Conservation (phyloP, 2,329 filamentous ascomycete genomes). For the Pseudogymnoascus sp. region DNA sequence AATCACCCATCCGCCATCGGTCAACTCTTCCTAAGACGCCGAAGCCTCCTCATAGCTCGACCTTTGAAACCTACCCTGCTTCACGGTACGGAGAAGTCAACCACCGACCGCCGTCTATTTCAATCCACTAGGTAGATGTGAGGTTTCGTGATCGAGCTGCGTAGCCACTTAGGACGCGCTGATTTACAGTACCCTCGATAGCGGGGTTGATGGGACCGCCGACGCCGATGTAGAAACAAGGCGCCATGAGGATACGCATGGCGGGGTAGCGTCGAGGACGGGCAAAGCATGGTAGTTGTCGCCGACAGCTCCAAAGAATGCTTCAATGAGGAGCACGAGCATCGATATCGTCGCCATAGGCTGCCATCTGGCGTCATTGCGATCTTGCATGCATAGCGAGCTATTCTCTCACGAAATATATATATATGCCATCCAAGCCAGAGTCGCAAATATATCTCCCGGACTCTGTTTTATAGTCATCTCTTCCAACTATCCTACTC, state of each 20-base stretch:
- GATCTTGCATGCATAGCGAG: neutral
- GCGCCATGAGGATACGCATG: neutral
- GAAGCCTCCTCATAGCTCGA: neutral
- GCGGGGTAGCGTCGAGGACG: neutral
- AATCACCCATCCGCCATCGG: neutral
- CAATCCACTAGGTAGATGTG: neutral
- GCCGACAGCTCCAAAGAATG: neutral
- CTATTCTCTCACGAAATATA: neutral
- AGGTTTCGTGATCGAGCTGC: neutral
- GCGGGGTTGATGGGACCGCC: neutral
- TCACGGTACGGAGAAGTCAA: neutral
- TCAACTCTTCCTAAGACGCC: neutral
- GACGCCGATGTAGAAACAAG: neutral
- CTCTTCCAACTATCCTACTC: conserved; percentile 1
- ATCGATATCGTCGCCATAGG: neutral
- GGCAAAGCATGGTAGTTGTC: neutral
- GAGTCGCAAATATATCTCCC: conserved; percentile 1
- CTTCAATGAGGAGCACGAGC: neutral
- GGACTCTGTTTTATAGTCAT: conserved; percentile 8
- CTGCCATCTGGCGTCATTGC: neutral
- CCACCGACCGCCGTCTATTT: conserved; percentile 1
- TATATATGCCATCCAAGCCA: conserved; percentile 1
- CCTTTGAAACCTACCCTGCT: neutral
- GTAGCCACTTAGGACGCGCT: conserved; percentile 4
- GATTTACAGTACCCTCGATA: neutral